phyloP scores from a whole-genome alignment of 768 basidiomycete species.

The Trichaptum fuscoviolaceum region DNA sequence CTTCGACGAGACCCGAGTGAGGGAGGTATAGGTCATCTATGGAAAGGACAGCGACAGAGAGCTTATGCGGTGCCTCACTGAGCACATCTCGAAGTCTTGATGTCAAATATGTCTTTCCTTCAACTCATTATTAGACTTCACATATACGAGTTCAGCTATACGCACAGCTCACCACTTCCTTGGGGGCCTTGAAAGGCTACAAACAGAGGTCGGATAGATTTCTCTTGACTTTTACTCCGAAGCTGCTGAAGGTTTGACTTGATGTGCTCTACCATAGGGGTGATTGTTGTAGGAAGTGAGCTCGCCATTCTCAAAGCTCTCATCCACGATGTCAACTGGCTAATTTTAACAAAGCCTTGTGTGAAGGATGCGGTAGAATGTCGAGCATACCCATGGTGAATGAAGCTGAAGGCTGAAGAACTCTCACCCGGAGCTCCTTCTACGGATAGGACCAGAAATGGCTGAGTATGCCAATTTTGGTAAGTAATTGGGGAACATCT shows the following conservation, averaged over 20 bases:
- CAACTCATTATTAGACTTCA: background rate
- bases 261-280: background rate
- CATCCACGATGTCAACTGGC: background rate
- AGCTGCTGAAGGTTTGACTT: background rate
- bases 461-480: no score
- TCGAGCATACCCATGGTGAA: background rate
- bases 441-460: background rate
- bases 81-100: constrained; percentile 17
- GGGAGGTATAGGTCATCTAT: constrained; percentile 87
- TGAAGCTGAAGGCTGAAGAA: background rate
- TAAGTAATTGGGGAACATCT: no score
- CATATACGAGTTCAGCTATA: background rate
- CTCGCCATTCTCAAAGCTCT: background rate
- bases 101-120: constrained; percentile 24
- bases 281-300: background rate
- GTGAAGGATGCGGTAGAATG: background rate
- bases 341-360: background rate
- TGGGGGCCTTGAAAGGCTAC: background rate
- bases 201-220: background rate
- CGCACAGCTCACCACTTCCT: background rate
- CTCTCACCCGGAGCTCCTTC: background rate
- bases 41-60: constrained; percentile 61
- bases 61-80: constrained; percentile 38
- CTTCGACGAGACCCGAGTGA: constrained; percentile 48
- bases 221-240: background rate